A percentile compares a stretch with the other conserved stretches of the same genome.
These are phyloP conservation scores for Neofusicoccum sp. DNA, from an alignment of 2,329 filamentous ascomycete species.

Conservation along the genomic window DNA sequence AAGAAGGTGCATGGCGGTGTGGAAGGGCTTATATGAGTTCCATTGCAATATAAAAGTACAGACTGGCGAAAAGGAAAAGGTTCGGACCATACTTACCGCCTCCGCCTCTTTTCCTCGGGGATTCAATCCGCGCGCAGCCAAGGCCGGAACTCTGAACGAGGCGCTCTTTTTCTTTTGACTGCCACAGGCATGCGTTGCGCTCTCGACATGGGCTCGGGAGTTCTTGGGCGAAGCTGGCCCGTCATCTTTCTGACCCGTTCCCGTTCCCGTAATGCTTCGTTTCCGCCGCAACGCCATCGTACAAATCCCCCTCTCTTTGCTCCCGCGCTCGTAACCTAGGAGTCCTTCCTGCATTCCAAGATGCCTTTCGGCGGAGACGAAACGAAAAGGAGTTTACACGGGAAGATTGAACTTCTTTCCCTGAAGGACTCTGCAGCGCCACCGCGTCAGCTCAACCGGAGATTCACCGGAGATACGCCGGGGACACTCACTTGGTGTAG, in stretches of 20 bases:
- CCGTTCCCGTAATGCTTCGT: neutral
- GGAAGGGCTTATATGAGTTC: neutral
- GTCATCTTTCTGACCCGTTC: too few species aligned
- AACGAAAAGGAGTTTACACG: constrained; percentile 35
- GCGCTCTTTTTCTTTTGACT: too few species aligned
- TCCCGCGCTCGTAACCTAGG: too few species aligned
- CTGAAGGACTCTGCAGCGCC: constrained; percentile 45
- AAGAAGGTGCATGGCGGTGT: neutral
- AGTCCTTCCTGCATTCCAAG: neutral
- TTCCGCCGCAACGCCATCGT: neutral
- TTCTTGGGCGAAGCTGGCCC: too few species aligned
- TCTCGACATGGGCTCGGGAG: too few species aligned
- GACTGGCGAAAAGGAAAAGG: neutral
- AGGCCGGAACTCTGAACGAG: too few species aligned
- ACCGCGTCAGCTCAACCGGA: neutral
- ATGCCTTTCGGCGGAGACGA: neutral
- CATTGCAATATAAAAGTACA: constrained; percentile 6
- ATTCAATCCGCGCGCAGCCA: too few species aligned
- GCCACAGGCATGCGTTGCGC: too few species aligned
- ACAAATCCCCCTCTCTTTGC: neutral
- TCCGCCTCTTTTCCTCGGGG: too few species aligned
- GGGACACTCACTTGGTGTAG: constrained; percentile 76
- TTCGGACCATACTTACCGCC: neutral
- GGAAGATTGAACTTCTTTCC: constrained; percentile 56
- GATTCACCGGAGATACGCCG: neutral